A percentile compares a stretch with the other conserved stretches of the same genome.
These are phyloP conservation scores for Viola odorata DNA, from an alignment of 345 rosid species.

Conservation along the genomic window DNA sequence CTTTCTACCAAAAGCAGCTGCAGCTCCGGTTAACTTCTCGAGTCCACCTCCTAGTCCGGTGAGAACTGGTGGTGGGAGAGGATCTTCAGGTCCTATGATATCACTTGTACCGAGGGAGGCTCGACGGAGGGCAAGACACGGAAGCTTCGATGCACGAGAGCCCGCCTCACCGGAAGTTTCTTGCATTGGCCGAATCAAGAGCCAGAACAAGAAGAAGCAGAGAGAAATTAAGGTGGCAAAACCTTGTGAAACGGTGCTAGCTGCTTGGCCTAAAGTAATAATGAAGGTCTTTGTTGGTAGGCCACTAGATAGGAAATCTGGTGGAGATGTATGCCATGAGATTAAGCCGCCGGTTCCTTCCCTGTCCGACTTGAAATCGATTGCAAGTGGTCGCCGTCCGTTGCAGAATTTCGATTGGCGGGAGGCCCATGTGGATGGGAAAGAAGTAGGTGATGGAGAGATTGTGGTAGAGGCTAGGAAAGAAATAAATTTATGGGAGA, in stretches of 20 bases:
- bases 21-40: constrained; percentile 16
- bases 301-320: background rate
- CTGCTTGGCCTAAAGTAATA: background rate
- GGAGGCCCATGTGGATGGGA: constrained; percentile 3
- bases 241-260: background rate
- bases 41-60: constrained; percentile 32
- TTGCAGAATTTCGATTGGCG: constrained; percentile 24
- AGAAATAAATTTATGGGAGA: constrained; percentile 20
- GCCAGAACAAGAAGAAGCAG: constrained; percentile 8
- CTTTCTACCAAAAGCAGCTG: constrained; percentile 20
- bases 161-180: constrained; percentile 40
- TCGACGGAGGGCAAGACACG: constrained; percentile 21
- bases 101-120: constrained; percentile 33
- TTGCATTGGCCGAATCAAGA: constrained; percentile 37
- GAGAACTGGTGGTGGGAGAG: constrained; percentile 4
- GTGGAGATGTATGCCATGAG: background rate
- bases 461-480: constrained; percentile 15
- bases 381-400: constrained; percentile 23
- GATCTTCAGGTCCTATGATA: background rate
- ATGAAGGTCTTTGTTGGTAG: constrained; percentile 1
- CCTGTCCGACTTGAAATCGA: constrained; percentile 16
- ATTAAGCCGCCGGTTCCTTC: constrained; percentile 3
- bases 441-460: background rate
- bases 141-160: constrained; percentile 34
- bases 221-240: background rate